Base-by-base conservation (phyloP, 805 yeast genomes). In the Lachancea sp. region DNA sequence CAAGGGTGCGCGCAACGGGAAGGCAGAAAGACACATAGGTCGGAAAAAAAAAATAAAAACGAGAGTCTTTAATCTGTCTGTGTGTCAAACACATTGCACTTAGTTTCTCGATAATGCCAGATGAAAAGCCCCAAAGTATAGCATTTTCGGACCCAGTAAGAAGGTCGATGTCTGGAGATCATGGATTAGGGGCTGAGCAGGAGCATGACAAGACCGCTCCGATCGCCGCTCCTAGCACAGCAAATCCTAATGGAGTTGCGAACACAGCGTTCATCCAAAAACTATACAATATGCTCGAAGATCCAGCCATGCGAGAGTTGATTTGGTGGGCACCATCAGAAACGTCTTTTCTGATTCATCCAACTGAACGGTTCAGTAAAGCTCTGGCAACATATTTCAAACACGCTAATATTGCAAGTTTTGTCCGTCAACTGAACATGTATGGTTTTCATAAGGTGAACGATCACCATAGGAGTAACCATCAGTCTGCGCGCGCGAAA, bases 351-450 rank as follows among this genome's bases (percentile, higher is more conserved):
- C 75, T 79, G 45, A 78, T 91, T n/a, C 67, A 77, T 3, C 96
- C 96, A 0, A 82, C 84, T 41, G 96, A 90, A 62, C 90, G 83
- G 61, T 90, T 93, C 58, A 78, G 91, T 44, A 81, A 82, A 58
- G 90, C 83, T 15, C 52, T 70, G 34, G 74, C 71, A 46, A 72
- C 74, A 49, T 85, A 81, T 62, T 90, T 91, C 72, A 91, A 91
- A 62, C 97, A 90, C 67, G 95, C 95, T 3, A 91, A 91, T 60
- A 88, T 90, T 25, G 88, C 95, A 19, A 81, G 91, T 49, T 91
- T 91, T 69, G 96, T 91, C 30, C 78, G 97, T 38, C 97, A 91
- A 66, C 70, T 90, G 38, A 95, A 91, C 69, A 91, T 84, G 85
- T 85, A 85, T 57, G 91, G 91, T 0, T 85, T 85, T 59, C 90